These are phyloP conservation scores for Pleurotus cornucopiae DNA, from an alignment of 768 basidiomycete species.

Conservation along the genomic window DNA sequence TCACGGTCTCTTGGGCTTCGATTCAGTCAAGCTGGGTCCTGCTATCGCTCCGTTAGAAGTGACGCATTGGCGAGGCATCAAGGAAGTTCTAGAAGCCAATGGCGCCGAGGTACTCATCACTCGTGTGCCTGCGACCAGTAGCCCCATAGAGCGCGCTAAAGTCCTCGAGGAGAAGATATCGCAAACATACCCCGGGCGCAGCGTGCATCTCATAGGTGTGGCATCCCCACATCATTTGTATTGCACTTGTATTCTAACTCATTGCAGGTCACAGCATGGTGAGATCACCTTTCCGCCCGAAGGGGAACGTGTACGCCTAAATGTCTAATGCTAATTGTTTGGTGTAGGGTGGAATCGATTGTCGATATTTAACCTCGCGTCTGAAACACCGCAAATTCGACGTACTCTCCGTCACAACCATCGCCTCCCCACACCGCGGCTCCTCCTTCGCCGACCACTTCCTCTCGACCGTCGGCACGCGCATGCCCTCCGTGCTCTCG, in stretches of 20 bases:
- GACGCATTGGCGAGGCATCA: constrained; percentile 95
- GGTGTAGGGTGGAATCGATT: constrained; percentile 80
- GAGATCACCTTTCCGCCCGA: constrained; percentile 6
- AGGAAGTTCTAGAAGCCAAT: constrained; percentile 85
- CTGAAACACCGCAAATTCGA: constrained; percentile 73
- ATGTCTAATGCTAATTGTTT: not conserved
- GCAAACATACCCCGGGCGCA: constrained; percentile 73
- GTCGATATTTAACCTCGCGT: constrained; percentile 80
- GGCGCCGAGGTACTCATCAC: constrained; percentile 91
- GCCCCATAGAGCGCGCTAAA: constrained; percentile 82
- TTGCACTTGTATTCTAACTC: constrained; percentile 6
- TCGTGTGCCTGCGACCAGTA: constrained; percentile 89
- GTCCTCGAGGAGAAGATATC: constrained; percentile 84
- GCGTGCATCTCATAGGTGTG: constrained; percentile 82
- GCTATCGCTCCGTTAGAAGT: constrained; percentile 81
- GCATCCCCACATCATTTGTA: constrained; percentile 8
- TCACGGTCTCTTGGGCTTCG: constrained; percentile 90
- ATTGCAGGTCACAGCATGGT: constrained; percentile 72
- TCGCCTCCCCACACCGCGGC: constrained; percentile 93
- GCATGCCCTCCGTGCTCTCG: constrained; percentile 66
- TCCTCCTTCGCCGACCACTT: constrained; percentile 93
- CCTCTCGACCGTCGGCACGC: constrained; percentile 64
- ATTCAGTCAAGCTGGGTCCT: constrained; percentile 75
- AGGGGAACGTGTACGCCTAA: not conserved
- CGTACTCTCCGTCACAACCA: constrained; percentile 87